Evolutionary conservation across 2,329 filamentous ascomycete species (phyloP), one percentile per base, ranked within the genome.

Genomic region (Diaporthe velutina): DNA sequence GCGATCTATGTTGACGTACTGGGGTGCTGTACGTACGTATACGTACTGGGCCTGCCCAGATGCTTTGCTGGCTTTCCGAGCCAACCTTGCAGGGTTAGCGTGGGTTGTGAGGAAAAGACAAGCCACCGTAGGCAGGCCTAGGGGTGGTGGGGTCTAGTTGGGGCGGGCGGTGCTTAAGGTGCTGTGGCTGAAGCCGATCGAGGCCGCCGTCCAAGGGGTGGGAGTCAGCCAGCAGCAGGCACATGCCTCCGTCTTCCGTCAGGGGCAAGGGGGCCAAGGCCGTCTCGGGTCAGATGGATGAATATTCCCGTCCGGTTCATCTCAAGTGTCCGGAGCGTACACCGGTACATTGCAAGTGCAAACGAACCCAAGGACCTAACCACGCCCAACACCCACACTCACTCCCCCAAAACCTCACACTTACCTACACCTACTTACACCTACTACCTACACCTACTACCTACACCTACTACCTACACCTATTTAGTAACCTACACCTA

Each of bases 1-100:
- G 64, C 64, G 64, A 67, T 67, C 64, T 38, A 52, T 52, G 64
- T 67, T 67, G 64, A 67, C 64, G 64, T 67, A 67, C 64, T 52
- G 52, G 64, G 64, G 45, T 67, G 30, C 64, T 66, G 60, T 67
- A 67, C 45, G 64, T 52, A 67, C 45, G 45, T 52, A 52, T 50
- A 38, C 64, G 64, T 67, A 67, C 35, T 17, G 45, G 64, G 30
- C 64, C 45, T 52, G 64, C 64, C 64, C 64, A 67, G 42, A 19
- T 67, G 64, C 64, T 67, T 67, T 67, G 64, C 64, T 67, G 64
- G 64, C 64, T 67, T 67, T 67, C 64, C 64, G 64, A 67, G 64
- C 64, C 64, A 52, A 52, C 64, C 64, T 67, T 52, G 64, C 64
- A 67, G 64, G 64, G 64, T 67, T 67, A 67, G 64, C 45, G 64